Percentiles rank a stretch among this genome's conserved stretches.
Evolutionary conservation across 306 rosid genomes (phyloP).

Genomic region (Erythrophleum fordii): DNA sequence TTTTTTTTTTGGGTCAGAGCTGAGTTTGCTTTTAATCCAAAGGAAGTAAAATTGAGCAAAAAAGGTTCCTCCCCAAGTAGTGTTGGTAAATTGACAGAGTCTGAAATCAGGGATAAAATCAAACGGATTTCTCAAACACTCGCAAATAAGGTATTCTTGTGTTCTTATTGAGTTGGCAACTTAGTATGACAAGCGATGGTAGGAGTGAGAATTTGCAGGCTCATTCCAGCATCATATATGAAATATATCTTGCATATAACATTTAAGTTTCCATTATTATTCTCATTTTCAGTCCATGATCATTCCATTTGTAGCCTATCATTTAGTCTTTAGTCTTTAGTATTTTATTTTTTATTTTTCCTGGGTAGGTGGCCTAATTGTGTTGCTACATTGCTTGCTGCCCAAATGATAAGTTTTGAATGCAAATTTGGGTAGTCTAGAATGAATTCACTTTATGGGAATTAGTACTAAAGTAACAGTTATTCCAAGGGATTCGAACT

Average conservation of each 20-base stretch:
- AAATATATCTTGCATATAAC: background rate
- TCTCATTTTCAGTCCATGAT: background rate
- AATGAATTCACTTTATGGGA: background rate
- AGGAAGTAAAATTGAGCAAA: conserved; percentile 60
- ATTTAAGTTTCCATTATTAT: background rate
- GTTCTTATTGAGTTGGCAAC: background rate
- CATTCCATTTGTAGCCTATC: background rate
- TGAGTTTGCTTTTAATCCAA: conserved; percentile 78
- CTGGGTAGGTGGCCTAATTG: background rate
- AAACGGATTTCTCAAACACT: conserved; percentile 63
- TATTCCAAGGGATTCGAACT: background rate
- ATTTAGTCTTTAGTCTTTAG: background rate
- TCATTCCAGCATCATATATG: background rate
- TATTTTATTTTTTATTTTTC: too few relatives aligned
- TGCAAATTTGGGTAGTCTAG: background rate
- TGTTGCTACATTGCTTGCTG: background rate
- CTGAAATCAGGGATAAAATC: conserved; percentile 70
- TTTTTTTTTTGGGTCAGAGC: conserved; percentile 50
- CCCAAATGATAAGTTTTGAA: background rate
- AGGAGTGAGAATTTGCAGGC: background rate
- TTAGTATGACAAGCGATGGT: background rate
- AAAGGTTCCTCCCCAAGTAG: conserved; percentile 57
- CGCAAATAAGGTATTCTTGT: conserved; percentile 60
- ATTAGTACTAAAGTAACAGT: background rate
- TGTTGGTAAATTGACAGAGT: conserved; percentile 56